Percentiles rank a stretch among this genome's conserved stretches.
phyloP scores from a whole-genome alignment of 2,329 filamentous ascomycete species.

The Macrophomina phaseolina region DNA sequence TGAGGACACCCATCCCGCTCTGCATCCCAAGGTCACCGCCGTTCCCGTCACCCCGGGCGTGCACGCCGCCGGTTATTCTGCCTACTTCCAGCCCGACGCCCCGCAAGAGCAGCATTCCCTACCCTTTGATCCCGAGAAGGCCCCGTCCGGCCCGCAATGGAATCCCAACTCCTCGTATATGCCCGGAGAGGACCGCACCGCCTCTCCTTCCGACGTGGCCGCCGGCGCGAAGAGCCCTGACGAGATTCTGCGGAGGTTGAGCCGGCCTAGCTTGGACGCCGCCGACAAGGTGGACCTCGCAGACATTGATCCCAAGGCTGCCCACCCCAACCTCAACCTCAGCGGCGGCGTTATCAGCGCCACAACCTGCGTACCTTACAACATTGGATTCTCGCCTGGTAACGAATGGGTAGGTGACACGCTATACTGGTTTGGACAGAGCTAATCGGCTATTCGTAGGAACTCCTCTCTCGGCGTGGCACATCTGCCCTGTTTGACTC shows the following conservation, averaged over 20 bases:
- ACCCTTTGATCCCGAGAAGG: constrained; percentile 40
- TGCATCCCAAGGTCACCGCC: constrained; percentile 43
- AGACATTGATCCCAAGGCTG: constrained; percentile 60
- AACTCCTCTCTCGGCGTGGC: constrained; percentile 77
- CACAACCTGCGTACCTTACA: constrained; percentile 68
- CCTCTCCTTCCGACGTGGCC: constrained; percentile 49
- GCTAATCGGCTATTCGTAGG: constrained; percentile 53
- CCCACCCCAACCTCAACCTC: constrained; percentile 63
- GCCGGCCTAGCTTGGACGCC: constrained; percentile 45
- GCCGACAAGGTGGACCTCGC: constrained; percentile 48
- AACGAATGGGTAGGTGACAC: constrained; percentile 59
- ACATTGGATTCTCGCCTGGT: constrained; percentile 57
- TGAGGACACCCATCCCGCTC: constrained; percentile 45
- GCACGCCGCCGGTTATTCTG: constrained; percentile 42
- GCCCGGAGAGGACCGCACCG: constrained; percentile 30
- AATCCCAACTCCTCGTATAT: constrained; percentile 46
- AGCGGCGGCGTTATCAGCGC: constrained; percentile 69
- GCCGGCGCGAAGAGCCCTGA: constrained; percentile 54
- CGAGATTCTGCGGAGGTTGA: constrained; percentile 61
- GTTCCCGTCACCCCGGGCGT: constrained; percentile 53
- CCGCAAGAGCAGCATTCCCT: constrained; percentile 32
- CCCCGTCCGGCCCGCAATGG: constrained; percentile 42
- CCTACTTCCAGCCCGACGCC: constrained; percentile 42
- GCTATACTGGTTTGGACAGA: not conserved
- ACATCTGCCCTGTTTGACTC: constrained; percentile 93